Evolutionary conservation across 2,329 filamentous ascomycete genomes (phyloP).

Genomic region (Verticillium alfalfae): DNA sequence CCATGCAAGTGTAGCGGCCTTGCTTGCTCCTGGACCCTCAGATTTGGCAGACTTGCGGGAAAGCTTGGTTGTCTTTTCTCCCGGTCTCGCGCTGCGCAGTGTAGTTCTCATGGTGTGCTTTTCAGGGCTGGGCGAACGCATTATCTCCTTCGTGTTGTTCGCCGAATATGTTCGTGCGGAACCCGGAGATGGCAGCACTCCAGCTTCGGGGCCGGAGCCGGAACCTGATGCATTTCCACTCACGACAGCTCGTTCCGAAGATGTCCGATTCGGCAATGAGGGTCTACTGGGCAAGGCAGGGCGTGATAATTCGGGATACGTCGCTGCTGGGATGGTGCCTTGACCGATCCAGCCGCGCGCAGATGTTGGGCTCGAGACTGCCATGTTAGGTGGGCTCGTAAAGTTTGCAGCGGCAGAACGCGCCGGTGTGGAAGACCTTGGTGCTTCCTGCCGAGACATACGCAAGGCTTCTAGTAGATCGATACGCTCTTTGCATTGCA

Average conservation of each 20-base stretch:
- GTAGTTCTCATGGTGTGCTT: slow-evolving; percentile 60
- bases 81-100: slow-evolving; percentile 41
- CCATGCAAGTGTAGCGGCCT: slow-evolving; percentile 62
- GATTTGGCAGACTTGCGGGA: slow-evolving; percentile 34
- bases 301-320: slow-evolving; percentile 75
- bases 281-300: slow-evolving; percentile 55
- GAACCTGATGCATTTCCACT: slow-evolving; percentile 3
- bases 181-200: slow-evolving; percentile 14
- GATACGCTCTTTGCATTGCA: slow-evolving; percentile 90
- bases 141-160: slow-evolving; percentile 25
- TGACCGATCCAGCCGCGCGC: slow-evolving; percentile 65
- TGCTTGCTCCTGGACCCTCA: slow-evolving; percentile 50
- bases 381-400: neutral
- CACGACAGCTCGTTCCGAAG: slow-evolving; percentile 36
- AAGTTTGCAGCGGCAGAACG: slow-evolving; percentile 4
- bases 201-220: slow-evolving; percentile 15
- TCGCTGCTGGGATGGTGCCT: slow-evolving; percentile 75
- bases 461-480: slow-evolving; percentile 80
- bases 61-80: slow-evolving; percentile 34
- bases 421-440: neutral
- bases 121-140: slow-evolving; percentile 52
- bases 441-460: slow-evolving; percentile 48
- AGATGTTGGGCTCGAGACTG: slow-evolving; percentile 1
- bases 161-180: slow-evolving; percentile 21
- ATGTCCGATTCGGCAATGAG: slow-evolving; percentile 46